Percentiles rank a stretch among this genome's conserved stretches.
Evolutionary conservation across 345 rosid genomes (phyloP).

Genomic region (Salix udensis): DNA sequence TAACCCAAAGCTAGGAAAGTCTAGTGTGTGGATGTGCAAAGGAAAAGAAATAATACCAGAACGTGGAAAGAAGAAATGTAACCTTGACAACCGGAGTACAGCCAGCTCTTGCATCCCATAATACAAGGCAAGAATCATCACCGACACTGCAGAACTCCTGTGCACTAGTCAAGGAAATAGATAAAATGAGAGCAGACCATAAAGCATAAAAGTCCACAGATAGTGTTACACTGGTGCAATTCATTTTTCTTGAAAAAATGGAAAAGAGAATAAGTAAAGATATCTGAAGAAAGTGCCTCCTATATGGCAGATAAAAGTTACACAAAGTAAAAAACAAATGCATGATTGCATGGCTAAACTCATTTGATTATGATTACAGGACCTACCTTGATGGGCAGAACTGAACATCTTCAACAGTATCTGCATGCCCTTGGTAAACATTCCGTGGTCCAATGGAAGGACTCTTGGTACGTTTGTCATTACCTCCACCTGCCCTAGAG

Average conservation of each 20-base stretch:
- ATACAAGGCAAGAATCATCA: slow-evolving; percentile 67
- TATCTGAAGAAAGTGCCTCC: background rate
- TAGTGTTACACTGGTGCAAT: background rate
- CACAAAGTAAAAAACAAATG: background rate
- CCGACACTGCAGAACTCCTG: slow-evolving; percentile 72
- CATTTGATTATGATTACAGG: slow-evolving; percentile 1
- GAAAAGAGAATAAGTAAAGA: background rate
- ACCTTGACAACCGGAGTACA: slow-evolving; percentile 56
- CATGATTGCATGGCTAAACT: slow-evolving; percentile 1
- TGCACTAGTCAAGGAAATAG: slow-evolving; percentile 22
- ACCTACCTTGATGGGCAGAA: slow-evolving; percentile 63
- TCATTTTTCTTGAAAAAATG: background rate
- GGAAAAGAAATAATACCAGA: background rate
- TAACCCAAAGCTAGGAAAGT: background rate
- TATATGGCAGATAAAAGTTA: background rate
- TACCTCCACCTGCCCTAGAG: slow-evolving; percentile 41
- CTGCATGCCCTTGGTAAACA: slow-evolving; percentile 50
- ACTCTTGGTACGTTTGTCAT: slow-evolving; percentile 38
- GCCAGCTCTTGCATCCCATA: slow-evolving; percentile 68
- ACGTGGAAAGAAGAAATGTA: background rate
- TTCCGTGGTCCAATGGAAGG: slow-evolving; percentile 53
- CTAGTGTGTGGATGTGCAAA: background rate
- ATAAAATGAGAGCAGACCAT: background rate
- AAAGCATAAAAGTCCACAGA: background rate
- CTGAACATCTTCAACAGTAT: slow-evolving; percentile 68